phyloP scores from a whole-genome alignment of 2,329 filamentous ascomycete species.

The Sarocladium kiliense region DNA sequence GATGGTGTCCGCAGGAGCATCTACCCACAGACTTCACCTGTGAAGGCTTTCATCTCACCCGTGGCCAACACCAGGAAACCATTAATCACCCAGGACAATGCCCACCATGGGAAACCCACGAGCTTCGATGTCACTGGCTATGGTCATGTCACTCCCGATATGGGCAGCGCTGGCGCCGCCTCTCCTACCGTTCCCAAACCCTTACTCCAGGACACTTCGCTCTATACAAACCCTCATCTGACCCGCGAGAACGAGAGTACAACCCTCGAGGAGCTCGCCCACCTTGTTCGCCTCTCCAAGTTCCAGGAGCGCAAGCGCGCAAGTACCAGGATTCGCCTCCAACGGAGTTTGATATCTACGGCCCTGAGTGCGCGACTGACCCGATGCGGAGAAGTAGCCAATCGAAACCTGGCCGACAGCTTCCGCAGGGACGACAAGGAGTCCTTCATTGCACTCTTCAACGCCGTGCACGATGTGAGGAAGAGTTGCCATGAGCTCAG shows the following conservation, averaged over 20 bases:
- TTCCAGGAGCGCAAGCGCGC: slow-evolving; percentile 78
- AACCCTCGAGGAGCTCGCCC: slow-evolving; percentile 71
- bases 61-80: neutral
- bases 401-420: slow-evolving; percentile 70
- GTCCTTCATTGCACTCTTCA: slow-evolving; percentile 67
- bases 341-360: slow-evolving; percentile 69
- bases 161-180: slow-evolving; percentile 18
- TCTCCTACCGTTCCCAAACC: slow-evolving; percentile 25
- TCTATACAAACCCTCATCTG: slow-evolving; percentile 59
- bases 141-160: slow-evolving; percentile 9
- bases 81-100: slow-evolving; percentile 23
- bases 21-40: slow-evolving; percentile 14
- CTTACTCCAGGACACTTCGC: slow-evolving; percentile 60
- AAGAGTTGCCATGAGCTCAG: slow-evolving; percentile 70
- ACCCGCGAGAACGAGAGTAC: slow-evolving; percentile 59
- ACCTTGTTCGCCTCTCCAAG: slow-evolving; percentile 70
- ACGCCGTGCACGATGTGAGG: slow-evolving; percentile 73
- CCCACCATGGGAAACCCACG: slow-evolving; percentile 29
- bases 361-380: slow-evolving; percentile 70
- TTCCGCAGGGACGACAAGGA: slow-evolving; percentile 77
- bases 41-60: neutral
- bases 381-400: slow-evolving; percentile 68
- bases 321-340: slow-evolving; percentile 67
- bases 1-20: slow-evolving; percentile 33
- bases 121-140: slow-evolving; percentile 14